Conservation (phyloP, 495 filamentous ascomycete species). For the Pyrenula massariospora region DNA sequence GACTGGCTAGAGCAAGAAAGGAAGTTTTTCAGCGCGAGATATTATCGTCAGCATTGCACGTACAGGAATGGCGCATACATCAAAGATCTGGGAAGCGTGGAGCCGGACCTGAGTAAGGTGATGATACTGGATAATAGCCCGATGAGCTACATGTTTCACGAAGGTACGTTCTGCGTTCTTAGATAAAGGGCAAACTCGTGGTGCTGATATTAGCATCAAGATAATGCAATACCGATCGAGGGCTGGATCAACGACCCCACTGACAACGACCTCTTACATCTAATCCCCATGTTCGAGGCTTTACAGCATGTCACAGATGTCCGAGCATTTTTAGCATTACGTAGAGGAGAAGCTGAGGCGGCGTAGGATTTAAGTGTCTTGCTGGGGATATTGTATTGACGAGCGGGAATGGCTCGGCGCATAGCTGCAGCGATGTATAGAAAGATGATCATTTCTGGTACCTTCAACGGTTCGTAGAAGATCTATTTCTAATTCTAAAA, state of each 20-base stretch:
- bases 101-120: slow-evolving; percentile 90
- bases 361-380: not conserved
- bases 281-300: slow-evolving; percentile 88
- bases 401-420: too few species aligned
- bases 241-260: slow-evolving; percentile 89
- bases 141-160: slow-evolving; percentile 96
- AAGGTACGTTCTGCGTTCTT: slow-evolving; percentile 62
- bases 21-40: slow-evolving; percentile 85
- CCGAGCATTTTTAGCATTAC: slow-evolving; percentile 72
- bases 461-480: too few species aligned
- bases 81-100: slow-evolving; percentile 91
- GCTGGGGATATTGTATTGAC: too few species aligned
- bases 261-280: slow-evolving; percentile 78
- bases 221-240: slow-evolving; percentile 90
- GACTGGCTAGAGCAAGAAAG: slow-evolving; percentile 96
- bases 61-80: slow-evolving; percentile 91
- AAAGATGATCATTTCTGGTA: too few species aligned
- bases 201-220: slow-evolving; percentile 16
- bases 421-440: too few species aligned
- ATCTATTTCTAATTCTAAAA: too few species aligned
- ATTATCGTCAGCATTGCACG: slow-evolving; percentile 94
- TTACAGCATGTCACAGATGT: slow-evolving; percentile 95
- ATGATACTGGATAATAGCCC: slow-evolving; percentile 99
- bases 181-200: too few species aligned
- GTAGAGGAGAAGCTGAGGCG: slow-evolving; percentile 60